Evolutionary conservation across 805 yeast species (phyloP).

Genomic region (Scheffersomyces stipitis): DNA sequence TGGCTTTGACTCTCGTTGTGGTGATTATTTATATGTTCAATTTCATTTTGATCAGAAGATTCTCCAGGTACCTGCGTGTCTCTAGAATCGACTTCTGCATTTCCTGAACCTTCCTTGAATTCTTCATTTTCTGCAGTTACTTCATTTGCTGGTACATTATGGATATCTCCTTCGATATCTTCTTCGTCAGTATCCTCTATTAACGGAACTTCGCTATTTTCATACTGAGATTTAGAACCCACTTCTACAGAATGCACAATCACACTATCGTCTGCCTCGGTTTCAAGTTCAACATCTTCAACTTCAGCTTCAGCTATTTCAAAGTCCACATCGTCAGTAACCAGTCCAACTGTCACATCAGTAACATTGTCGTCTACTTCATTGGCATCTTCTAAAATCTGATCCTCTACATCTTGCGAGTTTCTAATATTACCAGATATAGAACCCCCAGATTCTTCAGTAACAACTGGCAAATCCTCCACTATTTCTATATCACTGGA

Average conservation of each 20-base stretch:
- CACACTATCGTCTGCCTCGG: too few species aligned
- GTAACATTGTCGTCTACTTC: background rate
- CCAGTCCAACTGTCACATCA: slow-evolving; percentile 1
- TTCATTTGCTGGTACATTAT: too few species aligned
- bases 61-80: background rate
- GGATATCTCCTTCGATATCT: too few species aligned
- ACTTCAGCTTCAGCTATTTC: slow-evolving; percentile 1
- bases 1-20: too few species aligned
- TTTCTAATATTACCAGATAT: background rate
- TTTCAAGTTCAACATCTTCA: slow-evolving; percentile 3
- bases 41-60: too few species aligned
- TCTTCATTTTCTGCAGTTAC: too few species aligned
- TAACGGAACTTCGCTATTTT: background rate
- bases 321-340: slow-evolving; percentile 1
- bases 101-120: background rate
- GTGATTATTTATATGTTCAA: slow-evolving; percentile 1
- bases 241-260: too few species aligned
- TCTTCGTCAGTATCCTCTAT: background rate
- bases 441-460: background rate
- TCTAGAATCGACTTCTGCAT: background rate
- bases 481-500: background rate
- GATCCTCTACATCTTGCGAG: background rate
- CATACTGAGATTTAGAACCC: too few species aligned
- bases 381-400: background rate
- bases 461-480: background rate